Evolutionary conservation across 2,329 filamentous ascomycete species (phyloP), one percentile per base, ranked within the genome.

Genomic region (Monosporascus sp.): DNA sequence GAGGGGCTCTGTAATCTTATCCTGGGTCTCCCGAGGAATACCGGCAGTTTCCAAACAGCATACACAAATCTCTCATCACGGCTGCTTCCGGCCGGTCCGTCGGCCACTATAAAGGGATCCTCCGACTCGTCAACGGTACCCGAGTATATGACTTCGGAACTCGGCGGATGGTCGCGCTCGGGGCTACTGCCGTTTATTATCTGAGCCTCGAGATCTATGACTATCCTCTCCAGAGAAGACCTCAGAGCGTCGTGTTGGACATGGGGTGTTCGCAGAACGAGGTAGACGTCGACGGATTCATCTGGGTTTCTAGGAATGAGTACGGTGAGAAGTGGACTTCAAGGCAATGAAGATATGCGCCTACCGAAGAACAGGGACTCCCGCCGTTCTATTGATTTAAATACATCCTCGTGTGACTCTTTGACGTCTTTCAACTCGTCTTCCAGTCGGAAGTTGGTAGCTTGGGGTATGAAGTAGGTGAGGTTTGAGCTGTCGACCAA

Each of bases 311-410:
- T 79, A 71, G 61, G 65, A 70, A 74, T 79, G 70, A 80, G 79
- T 72, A 74, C 64, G 59, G 62, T 65, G 60, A 71, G 70, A 73
- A 63, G 65, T 58, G 59, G 59, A 65, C 57, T 60, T 60, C 63
- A 60, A 57, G 59, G 62, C 61, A 53, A 55, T 49, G 51, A 54
- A 57, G 52, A 55, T 61, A 60, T 55, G 51, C 47, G 69, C 80
- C 60, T 75, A 90, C 88, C 88, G 65, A 91, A 90, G 66, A 89
- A 87, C 39, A 92, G 74, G 51, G 79, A 77, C 39, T 86, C 78
- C 59, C 88, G 78, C 61, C 83, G 79, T 44, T 80, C 72, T 63
- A 90, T 77, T 18, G 78, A 78, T 50, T 82, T 77, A 43, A 87
- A 75, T 56, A 75, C 72, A 60, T 72, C 73, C 58, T 74, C 67